Base-by-base conservation (phyloP, 306 rosid genomes). In the Ormosia emarginata region DNA sequence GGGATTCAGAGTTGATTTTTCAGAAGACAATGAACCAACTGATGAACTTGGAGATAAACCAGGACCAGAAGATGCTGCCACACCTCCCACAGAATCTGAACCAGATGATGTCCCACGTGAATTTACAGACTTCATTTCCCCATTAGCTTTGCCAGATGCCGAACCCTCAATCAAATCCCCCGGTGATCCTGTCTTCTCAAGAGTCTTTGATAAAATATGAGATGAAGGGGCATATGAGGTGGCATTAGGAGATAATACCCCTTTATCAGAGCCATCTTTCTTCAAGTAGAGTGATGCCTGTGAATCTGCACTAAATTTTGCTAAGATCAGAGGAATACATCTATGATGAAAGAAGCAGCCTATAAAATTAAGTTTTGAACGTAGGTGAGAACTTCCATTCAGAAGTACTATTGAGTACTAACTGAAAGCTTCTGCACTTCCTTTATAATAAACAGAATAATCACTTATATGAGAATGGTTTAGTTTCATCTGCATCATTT, bases 11-110 rank as follows among this genome's bases (percentile, higher is more conserved):
- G 93, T 79, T 5, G 91, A 93, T 77, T 86, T 93, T 81, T 93
- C 99, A 69, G 99, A 93, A 43, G 97, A 90, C 80, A 96, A 71
- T 9, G 99, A 96, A 75, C 94, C 94, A 82, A 91, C 49, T 0
- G 99, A 96, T 44, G 99, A 91, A 88, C 97, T 92, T 79, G 97
- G 97, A 43, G 98, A 92, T 79, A 93, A 85, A 80, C 89, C 94
- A 79, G 83, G 90, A 68, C 86, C 90, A 64, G 88, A 76, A 65
- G 89, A 74, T 72, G 86, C 86, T 6, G 96, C 59, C 11, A 84
- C 85, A 73, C 86, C 82, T 79, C 80, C 83, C 30, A 86, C 87
- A 61, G 79, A 32, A 30, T 96, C 97, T 10, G 91, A 90, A 44
- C 71, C 88, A 80, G 88, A 86, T 55, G 92, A 88, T 74, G 86